Percentiles rank a stretch among this genome's conserved stretches.
phyloP scores from a whole-genome alignment of 1,139 yeast species.

The Yamadazyma pseudoaaseri region DNA sequence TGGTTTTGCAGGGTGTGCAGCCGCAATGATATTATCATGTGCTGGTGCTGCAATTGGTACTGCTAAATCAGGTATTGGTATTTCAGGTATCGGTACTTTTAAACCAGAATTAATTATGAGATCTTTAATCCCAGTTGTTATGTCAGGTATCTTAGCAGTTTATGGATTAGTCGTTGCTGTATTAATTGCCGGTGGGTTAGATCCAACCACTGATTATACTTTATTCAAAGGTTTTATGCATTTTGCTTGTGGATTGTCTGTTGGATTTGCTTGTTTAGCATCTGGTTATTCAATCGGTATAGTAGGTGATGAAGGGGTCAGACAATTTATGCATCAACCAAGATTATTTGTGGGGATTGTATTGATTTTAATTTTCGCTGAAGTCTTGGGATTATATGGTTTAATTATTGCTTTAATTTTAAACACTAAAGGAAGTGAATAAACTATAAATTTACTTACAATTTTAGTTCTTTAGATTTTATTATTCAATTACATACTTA shows the following conservation, averaged over 20 bases:
- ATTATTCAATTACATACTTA: neutral
- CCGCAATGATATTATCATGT: conserved; percentile 86
- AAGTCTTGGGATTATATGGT: conserved; percentile 96
- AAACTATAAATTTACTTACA: conserved; percentile 1
- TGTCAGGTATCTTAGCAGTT: conserved; percentile 97
- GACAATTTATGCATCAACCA: conserved; percentile 96
- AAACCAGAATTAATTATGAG: conserved; percentile 83
- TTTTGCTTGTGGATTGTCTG: conserved; percentile 91
- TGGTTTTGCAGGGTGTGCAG: conserved; percentile 94
- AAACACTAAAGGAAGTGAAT: conserved; percentile 71
- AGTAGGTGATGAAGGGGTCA: conserved; percentile 98
- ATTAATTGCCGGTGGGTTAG: conserved; percentile 87
- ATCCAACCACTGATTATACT: conserved; percentile 75
- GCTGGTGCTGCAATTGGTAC: conserved; percentile 99
- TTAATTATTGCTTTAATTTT: conserved; percentile 87
- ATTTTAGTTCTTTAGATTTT: neutral
- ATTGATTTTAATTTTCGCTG: conserved; percentile 95
- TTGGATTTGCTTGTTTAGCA: conserved; percentile 94
- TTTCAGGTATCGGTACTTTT: conserved; percentile 84
- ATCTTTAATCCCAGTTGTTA: conserved; percentile 89
- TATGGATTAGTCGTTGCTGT: conserved; percentile 97
- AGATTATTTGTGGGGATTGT: conserved; percentile 97
- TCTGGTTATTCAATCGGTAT: conserved; percentile 99
- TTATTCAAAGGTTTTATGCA: conserved; percentile 96
- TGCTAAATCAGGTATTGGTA: conserved; percentile 98